Base-by-base conservation (phyloP, 2,329 filamentous ascomycete genomes). In the Westerdykella ornata region DNA sequence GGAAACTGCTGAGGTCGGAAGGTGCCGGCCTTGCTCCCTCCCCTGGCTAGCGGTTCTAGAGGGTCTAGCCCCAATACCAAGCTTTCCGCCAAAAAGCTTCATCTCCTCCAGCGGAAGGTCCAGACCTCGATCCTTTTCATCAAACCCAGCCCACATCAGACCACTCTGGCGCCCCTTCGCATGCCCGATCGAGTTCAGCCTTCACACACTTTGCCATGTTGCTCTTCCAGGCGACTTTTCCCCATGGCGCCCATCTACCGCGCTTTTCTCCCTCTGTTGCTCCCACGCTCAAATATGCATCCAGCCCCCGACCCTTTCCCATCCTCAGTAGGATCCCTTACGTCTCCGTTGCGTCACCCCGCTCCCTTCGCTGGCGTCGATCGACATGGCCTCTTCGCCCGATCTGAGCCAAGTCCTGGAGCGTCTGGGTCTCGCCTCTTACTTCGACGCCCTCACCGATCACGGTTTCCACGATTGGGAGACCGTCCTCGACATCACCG, bases 391-490 rank as follows among this genome's bases (percentile, higher is more conserved):
- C 14, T 33, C 30, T 13, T 35, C 36, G 39, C 41, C 46, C 11
- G 50, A 52, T 17, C 49, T 67, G 41, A 38, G 40, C 13, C 49
- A 57, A 4, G 52, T 63, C n/a, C 52, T 67, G 8, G 51, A 51
- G 12, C 60, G 62, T 11, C 49, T 66, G 29, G 54, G 60, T 8
- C 46, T 67, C 38, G 42, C 43, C 3, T 41, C 52, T 5, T 67
- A 67, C 40, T 37, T 51, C n/a, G 44, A 51, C 2, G 41, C 47
- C 5, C 54, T 68, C 1, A 29, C 45, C 11, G 53, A 61, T 2
- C 66, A 68, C 44, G 65, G 66, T 12, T 68, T 68, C 37, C 51
- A 56, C 39, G 57, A 35, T 33, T 68, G 66, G 66, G 57, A 65
- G 18, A 61, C 55, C 1, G 57, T 67, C n/a, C 52, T 64, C 32